Evolutionary conservation across 2,329 filamentous ascomycete genomes (phyloP), one percentile per base, ranked within the genome.

Genomic region (Penicillium fuscoglaucum): DNA sequence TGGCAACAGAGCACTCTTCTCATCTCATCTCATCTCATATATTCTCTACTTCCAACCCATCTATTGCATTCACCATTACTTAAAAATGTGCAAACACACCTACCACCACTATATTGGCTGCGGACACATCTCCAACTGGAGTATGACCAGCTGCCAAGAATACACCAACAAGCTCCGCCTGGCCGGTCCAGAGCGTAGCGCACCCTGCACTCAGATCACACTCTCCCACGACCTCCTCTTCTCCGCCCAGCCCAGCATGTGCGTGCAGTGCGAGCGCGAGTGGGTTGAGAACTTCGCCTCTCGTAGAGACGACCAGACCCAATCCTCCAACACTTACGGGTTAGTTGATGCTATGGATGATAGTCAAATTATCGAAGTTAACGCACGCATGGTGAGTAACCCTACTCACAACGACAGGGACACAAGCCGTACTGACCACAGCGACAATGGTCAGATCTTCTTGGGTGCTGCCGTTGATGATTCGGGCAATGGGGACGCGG

Each of bases 81-180:
- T 13, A 21, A 59, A 8, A n/a, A 72, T 72, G 69, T 72, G 69
- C 37, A 48, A 59, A 8, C 55, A 67, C 35, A 68, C 55, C n/a
- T 70, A 66, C 44, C 67, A 71, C 46, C 69, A 70, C 55, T 69
- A 68, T 45, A 55, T 61, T 12, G 19, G 12, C 35, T 72, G 69
- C 48, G 68, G 70, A 15, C 70, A 72, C 44, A 70, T 72, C 37
- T 57, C 66, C 46, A 62, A 61, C 39, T 71, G 64, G 53, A 68
- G 57, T 1, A 47, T 70, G n/a, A 58, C 55, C n/a, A 64, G 62
- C 56, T 72, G 70, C 53, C 40, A 56, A 15, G 53, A 62, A 2
- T 62, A 66, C 33, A 67, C 65, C 21, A 61, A 66, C n/a, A 39
- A 39, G 8, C 54, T 72, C 4, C 65, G 64, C 6, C 44, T 40